Conservation (phyloP, 495 filamentous ascomycete genomes). For the Penicillium psychrofluorescens region DNA sequence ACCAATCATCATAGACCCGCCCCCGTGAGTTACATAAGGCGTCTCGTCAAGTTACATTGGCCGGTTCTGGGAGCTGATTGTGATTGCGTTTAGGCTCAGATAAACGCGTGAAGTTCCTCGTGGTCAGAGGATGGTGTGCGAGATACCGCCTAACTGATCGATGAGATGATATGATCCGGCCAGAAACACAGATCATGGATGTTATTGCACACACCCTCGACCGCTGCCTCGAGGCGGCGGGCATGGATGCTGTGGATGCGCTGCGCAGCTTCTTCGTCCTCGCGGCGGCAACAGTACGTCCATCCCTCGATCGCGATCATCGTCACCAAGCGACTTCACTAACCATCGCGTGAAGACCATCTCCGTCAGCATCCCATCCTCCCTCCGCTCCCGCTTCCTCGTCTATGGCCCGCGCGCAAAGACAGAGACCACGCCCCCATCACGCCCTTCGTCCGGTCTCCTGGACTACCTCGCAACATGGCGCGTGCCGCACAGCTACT, state of each 20-base stretch:
- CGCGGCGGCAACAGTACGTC: conserved; percentile 41
- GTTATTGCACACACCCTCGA: conserved; percentile 15
- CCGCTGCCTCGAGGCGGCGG: conserved; percentile 15
- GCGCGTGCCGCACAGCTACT: conserved; percentile 79
- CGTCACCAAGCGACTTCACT: conserved; percentile 4
- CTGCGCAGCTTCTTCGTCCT: conserved; percentile 38
- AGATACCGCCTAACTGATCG: no score
- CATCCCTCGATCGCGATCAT: background rate
- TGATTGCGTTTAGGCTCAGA: no score
- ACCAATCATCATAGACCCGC: conserved; percentile 2
- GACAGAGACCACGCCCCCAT: conserved; percentile 2
- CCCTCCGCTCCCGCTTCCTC: conserved; percentile 48
- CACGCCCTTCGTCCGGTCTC: conserved; percentile 2
- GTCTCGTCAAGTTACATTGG: no score
- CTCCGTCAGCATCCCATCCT: conserved; percentile 40
- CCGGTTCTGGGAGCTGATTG: no score
- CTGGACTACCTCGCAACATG: conserved; percentile 48
- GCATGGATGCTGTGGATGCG: conserved; percentile 35
- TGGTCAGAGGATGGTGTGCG: no score
- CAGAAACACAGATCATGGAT: conserved; percentile 11
- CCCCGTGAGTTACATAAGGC: no score
- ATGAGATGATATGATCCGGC: no score
- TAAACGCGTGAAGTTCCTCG: no score
- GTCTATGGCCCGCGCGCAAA: conserved; percentile 51
- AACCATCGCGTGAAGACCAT: conserved; percentile 38